Percentiles rank a stretch among this genome's conserved stretches.
These are phyloP conservation scores for Rhamnella rubrinervis DNA, from an alignment of 331 rosid genomes.

Conservation along the genomic window DNA sequence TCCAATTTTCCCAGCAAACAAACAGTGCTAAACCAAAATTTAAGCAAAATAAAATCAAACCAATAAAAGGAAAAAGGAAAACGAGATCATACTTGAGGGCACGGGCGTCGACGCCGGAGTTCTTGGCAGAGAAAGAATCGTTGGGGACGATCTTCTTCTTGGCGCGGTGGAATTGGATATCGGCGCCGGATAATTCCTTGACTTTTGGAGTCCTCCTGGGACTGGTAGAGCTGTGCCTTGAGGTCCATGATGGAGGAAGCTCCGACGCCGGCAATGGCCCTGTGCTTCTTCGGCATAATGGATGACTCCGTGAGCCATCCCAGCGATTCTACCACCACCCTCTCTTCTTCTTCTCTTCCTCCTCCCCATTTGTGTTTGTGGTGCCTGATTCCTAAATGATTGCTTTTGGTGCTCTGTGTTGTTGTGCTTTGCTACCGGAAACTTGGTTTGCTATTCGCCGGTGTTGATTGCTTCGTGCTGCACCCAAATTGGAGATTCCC, in stretches of 20 bases:
- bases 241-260: constrained; percentile 84
- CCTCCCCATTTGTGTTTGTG: constrained; percentile 15
- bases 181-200: constrained; percentile 57
- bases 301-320: constrained; percentile 97
- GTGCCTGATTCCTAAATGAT: not conserved
- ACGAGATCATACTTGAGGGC: constrained; percentile 47
- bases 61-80: too few species aligned
- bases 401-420: not conserved
- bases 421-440: not conserved
- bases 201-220: constrained; percentile 84
- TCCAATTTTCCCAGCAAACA: not conserved
- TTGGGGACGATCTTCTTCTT: constrained; percentile 50
- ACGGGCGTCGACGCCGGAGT: constrained; percentile 82
- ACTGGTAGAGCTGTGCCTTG: constrained; percentile 82
- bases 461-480: not conserved
- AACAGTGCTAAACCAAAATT: not conserved
- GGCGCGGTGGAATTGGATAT: constrained; percentile 68
- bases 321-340: constrained; percentile 68
- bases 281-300: constrained; percentile 91
- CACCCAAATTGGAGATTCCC: not conserved
- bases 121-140: constrained; percentile 51
- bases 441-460: not conserved
- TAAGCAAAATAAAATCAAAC: not conserved
- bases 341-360: constrained; percentile 41
- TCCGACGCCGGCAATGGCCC: constrained; percentile 79